Base-by-base conservation (phyloP, 2,329 filamentous ascomycete genomes). In the Teratosphaeria destructans region DNA sequence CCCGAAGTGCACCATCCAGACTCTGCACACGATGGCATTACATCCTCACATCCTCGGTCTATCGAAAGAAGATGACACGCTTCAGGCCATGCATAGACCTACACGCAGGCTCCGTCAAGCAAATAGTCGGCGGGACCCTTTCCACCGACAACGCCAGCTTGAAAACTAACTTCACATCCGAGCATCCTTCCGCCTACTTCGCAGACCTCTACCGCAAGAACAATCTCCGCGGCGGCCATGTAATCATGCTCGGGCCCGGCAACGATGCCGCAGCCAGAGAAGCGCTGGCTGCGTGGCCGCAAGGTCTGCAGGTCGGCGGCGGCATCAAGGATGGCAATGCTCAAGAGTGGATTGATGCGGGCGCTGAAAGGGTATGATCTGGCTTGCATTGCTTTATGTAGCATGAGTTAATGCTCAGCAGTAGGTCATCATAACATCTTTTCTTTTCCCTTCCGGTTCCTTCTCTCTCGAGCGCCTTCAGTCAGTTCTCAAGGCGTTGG, bases 61-160 rank as follows among this genome's bases (percentile, higher is more conserved):
- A 10, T n/a, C 26, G 34, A 54, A 54, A 5, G 5, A 68, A 49
- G 52, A 96, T 99, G 94, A 97, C 94, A 2, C 85, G 87, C 67
- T 99, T 99, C 72, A 83, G 94, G 47, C 94, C 94, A 23, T 99
- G 94, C 72, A 97, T 99, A 75, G 94, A 99, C 77, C 83, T 99
- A 57, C 94, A 99, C 75, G 87, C 92, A n/a, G 94, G 94, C 14
- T 87, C 93, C 72, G 94, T 99, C 61, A 99, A 99, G 79, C 94
- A 99, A 75, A 99, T 99, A 67, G 92, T 99, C 49, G 94, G 94
- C 67, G 93, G 94, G 61, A 97, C 94, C 1, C 82, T 99, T 82
- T 82, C 71, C 74, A 65, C 61, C 23, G 63, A 67, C 35, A 63
- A 66, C 53, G 58, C 68, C 7, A 67, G 66, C 32, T 81, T 97